Evolutionary conservation across 495 filamentous ascomycete species (phyloP).

Genomic region (Monascus purpureus): DNA sequence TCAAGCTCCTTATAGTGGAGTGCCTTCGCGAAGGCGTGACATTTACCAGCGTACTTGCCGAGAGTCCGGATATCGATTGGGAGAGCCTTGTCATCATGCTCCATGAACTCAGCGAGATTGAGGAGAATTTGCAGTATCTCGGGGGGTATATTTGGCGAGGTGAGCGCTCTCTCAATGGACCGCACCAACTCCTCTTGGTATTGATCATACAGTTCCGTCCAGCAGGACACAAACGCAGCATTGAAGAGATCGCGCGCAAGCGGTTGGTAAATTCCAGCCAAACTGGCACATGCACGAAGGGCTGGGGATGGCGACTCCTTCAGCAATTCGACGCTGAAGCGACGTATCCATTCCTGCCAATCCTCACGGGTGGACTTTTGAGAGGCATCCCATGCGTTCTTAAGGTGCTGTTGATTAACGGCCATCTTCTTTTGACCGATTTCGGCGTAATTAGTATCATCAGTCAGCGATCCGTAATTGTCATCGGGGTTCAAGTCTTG

Average conservation of each 20-base stretch:
- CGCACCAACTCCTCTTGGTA: conserved; percentile 90
- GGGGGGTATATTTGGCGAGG: conserved; percentile 81
- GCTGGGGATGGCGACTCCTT: conserved; percentile 95
- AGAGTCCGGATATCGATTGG: conserved; percentile 92
- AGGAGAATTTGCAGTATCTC: conserved; percentile 89
- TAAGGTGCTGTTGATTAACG: conserved; percentile 92
- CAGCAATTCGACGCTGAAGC: conserved; percentile 88
- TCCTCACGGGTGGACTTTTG: conserved; percentile 94
- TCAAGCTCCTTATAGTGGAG: conserved; percentile 98
- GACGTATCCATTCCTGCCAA: conserved; percentile 97
- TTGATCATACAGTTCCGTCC: conserved; percentile 91
- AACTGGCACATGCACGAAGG: conserved; percentile 76
- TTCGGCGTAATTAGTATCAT: conserved; percentile 68
- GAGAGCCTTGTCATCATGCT: conserved; percentile 95
- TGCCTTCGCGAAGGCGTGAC: conserved; percentile 95
- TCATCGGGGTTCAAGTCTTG: conserved; percentile 89
- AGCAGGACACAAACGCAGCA: conserved; percentile 95
- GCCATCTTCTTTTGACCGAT: conserved; percentile 85
- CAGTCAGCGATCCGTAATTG: conserved; percentile 59
- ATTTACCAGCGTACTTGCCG: conserved; percentile 84
- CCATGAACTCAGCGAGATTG: conserved; percentile 98
- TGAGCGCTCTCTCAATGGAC: conserved; percentile 89
- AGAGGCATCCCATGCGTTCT: conserved; percentile 91
- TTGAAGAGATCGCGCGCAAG: conserved; percentile 93
- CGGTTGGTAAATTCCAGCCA: conserved; percentile 82